Conservation (phyloP, 176 grass and related monocot genomes). For the Avena eriantha region DNA sequence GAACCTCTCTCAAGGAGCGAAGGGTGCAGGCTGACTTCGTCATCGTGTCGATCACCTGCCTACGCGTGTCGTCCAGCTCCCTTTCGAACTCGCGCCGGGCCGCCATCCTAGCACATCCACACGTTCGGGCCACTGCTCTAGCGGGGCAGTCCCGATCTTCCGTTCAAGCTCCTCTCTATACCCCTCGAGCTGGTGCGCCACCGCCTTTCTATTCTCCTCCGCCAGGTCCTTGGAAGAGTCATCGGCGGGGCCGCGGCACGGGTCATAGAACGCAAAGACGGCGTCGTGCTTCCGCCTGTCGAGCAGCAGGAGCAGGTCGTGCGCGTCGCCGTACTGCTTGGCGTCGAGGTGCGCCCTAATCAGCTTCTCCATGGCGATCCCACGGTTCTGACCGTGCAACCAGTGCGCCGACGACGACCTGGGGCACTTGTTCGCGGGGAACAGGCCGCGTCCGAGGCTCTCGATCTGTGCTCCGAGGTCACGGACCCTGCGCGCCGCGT, state of each 20-base stretch:
- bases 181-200: neutral
- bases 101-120: neutral
- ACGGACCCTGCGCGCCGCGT: neutral
- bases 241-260: neutral
- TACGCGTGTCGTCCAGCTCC: neutral
- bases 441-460: neutral
- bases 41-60: neutral
- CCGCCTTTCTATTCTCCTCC: too few species aligned
- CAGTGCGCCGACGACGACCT: too few species aligned
- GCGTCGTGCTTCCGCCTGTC: conserved; percentile 12
- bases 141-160: neutral
- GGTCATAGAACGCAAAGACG: neutral
- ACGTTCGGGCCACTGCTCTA: neutral
- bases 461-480: neutral
- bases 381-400: neutral
- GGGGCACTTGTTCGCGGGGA: neutral
- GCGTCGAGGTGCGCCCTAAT: neutral
- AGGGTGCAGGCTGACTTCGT: too few species aligned
- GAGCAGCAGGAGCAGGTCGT: conserved; percentile 1
- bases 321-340: neutral
- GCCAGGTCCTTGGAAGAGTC: neutral
- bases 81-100: neutral
- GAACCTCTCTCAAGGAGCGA: too few species aligned
- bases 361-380: neutral
- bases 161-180: neutral